Conservation (phyloP, 805 yeast genomes). For the Wickerhamiella vanderwaltii region DNA sequence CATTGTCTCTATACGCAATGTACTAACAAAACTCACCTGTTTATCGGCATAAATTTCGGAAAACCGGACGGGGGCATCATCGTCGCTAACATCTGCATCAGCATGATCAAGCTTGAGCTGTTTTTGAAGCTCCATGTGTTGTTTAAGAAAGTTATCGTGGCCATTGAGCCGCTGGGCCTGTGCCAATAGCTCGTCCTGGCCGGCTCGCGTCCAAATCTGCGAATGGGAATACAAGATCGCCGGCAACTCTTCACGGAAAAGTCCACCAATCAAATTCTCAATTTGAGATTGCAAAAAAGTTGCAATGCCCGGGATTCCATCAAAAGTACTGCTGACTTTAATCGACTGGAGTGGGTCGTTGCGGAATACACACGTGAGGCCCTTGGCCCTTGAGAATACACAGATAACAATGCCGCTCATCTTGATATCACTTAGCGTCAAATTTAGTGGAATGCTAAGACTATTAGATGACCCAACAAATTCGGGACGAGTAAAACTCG, state of each 20-base stretch:
- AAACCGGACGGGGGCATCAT: conserved; percentile 32
- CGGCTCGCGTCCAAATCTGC: conserved; percentile 44
- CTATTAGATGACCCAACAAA: conserved; percentile 54
- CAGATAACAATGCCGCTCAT: conserved; percentile 73
- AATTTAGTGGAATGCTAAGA: conserved; percentile 66
- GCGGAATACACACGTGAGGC: conserved; percentile 73
- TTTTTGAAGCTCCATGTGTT: conserved; percentile 18
- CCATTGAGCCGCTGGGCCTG: conserved; percentile 9
- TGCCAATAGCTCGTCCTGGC: conserved; percentile 1
- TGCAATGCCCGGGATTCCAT: conserved; percentile 73
- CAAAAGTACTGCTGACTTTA: conserved; percentile 76
- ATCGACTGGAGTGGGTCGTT: conserved; percentile 81
- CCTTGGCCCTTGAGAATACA: conserved; percentile 70
- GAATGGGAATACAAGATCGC: conserved; percentile 65
- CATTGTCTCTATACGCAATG: conserved; percentile 54
- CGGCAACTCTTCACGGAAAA: conserved; percentile 76
- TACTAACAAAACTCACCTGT: conserved; percentile 54
- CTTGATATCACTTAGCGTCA: conserved; percentile 58
- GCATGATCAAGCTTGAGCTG: conserved; percentile 16
- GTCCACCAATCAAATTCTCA: conserved; percentile 63
- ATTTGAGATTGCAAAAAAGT: conserved; percentile 70
- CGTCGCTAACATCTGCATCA: no score
- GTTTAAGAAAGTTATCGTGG: conserved; percentile 5
- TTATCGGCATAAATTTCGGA: conserved; percentile 44
- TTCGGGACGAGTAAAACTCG: conserved; percentile 51